phyloP scores from a whole-genome alignment of 192 early-diverging fungal genomes.

The Podila epigama region DNA sequence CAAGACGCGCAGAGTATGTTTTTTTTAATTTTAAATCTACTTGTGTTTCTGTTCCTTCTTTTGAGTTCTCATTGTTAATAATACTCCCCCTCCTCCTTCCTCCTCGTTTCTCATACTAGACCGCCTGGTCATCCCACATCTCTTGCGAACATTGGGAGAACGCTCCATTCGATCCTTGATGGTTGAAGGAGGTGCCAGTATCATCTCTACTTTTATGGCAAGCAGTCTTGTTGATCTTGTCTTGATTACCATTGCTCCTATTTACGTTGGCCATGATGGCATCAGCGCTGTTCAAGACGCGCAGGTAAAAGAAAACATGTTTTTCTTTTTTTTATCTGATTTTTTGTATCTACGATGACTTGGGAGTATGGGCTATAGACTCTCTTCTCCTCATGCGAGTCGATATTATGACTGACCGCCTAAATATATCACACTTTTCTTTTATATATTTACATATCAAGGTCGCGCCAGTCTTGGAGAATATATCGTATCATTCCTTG shows the following conservation, averaged over 20 bases:
- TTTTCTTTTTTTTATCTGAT: neutral
- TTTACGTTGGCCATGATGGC: slow-evolving; percentile 68
- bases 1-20: slow-evolving; percentile 21
- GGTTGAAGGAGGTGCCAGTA: slow-evolving; percentile 88
- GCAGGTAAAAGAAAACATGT: no score
- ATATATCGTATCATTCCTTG: slow-evolving; percentile 27
- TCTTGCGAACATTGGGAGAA: slow-evolving; percentile 16
- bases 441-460: neutral
- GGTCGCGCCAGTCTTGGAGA: slow-evolving; percentile 16
- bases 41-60: neutral
- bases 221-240: slow-evolving; percentile 53
- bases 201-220: slow-evolving; percentile 73
- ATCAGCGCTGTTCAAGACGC: slow-evolving; percentile 53
- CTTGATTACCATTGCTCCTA: slow-evolving; percentile 78
- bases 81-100: no score
- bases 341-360: neutral
- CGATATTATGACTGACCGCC: no score
- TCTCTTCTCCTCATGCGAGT: no score
- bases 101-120: slow-evolving; percentile 20
- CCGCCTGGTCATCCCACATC: slow-evolving; percentile 13
- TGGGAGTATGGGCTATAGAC: neutral
- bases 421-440: no score
- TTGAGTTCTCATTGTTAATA: no score
- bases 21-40: neutral
- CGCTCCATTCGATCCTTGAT: slow-evolving; percentile 67